Evolutionary conservation across 1,284 basidiomycete genomes (phyloP).

Genomic region (Sutorius eximius): DNA sequence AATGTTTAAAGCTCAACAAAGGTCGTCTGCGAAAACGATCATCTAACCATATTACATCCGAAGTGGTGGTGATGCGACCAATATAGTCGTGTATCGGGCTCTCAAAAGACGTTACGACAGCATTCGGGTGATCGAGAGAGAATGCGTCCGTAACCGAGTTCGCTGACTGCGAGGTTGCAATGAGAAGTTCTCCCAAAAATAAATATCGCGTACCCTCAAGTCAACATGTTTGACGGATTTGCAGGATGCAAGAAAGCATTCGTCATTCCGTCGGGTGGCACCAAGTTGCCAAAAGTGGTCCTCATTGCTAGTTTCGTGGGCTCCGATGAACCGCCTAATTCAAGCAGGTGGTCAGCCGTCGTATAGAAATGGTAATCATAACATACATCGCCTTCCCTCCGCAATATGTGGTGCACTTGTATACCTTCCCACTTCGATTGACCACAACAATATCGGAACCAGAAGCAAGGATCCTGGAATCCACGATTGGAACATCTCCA

Average conservation of each 20-base stretch:
- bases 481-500: constrained; percentile 44
- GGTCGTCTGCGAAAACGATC: constrained; percentile 53
- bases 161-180: constrained; percentile 24
- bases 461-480: constrained; percentile 41
- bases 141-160: constrained; percentile 36
- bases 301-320: constrained; percentile 14
- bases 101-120: constrained; percentile 55
- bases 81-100: constrained; percentile 42
- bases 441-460: constrained; percentile 39
- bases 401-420: constrained; percentile 34
- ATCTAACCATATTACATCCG: constrained; percentile 67
- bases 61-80: constrained; percentile 56
- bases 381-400: constrained; percentile 36
- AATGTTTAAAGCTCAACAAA: constrained; percentile 60
- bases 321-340: constrained; percentile 26
- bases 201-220: constrained; percentile 43
- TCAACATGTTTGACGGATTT: constrained; percentile 43
- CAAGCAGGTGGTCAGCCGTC: constrained; percentile 18
- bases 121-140: constrained; percentile 32
- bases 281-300: constrained; percentile 34
- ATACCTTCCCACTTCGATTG: constrained; percentile 48
- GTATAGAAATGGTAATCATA: constrained; percentile 19
- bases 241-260: constrained; percentile 36
- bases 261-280: constrained; percentile 23
- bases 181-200: constrained; percentile 6